Evolutionary conservation across 2,329 filamentous ascomycete genomes (phyloP).

Genomic region (Rasamsonia emersonii): DNA sequence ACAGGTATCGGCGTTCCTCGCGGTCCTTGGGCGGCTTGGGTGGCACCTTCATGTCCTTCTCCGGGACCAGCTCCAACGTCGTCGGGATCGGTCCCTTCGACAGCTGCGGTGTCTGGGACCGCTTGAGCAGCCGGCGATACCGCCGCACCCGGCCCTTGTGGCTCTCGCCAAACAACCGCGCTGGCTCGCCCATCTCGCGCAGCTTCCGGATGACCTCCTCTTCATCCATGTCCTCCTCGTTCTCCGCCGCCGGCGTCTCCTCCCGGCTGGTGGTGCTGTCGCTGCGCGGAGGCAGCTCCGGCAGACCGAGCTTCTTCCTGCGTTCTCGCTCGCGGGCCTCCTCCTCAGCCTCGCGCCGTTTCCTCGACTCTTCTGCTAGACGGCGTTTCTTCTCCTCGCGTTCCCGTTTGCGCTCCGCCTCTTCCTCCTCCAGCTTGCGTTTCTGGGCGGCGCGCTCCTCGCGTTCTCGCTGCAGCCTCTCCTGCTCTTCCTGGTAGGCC

Average conservation of each 20-base stretch:
- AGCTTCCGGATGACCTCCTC: constrained; percentile 61
- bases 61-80: constrained; percentile 66
- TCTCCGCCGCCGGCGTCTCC: constrained; percentile 24
- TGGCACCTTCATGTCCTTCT: constrained; percentile 80
- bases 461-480: constrained; percentile 61
- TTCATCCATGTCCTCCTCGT: constrained; percentile 57
- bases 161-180: constrained; percentile 69
- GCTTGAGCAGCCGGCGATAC: constrained; percentile 54
- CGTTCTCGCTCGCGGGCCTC: constrained; percentile 63
- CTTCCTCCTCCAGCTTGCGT: constrained; percentile 82
- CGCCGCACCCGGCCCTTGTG: constrained; percentile 61
- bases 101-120: constrained; percentile 35
- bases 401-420: constrained; percentile 56
- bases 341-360: constrained; percentile 62
- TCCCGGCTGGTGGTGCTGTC: constrained; percentile 20
- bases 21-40: constrained; percentile 54
- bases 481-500: constrained; percentile 75
- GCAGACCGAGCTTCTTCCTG: constrained; percentile 69
- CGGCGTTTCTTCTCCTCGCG: constrained; percentile 74
- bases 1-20: constrained; percentile 62
- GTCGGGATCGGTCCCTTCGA: constrained; percentile 79
- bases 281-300: constrained; percentile 52
- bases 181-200: constrained; percentile 64
- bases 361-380: constrained; percentile 71
- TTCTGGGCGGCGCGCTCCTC: constrained; percentile 64